A percentile compares a stretch with the other conserved stretches of the same genome.
These are phyloP conservation scores for Amanita muscaria DNA, from an alignment of 768 basidiomycete genomes.

Conservation along the genomic window DNA sequence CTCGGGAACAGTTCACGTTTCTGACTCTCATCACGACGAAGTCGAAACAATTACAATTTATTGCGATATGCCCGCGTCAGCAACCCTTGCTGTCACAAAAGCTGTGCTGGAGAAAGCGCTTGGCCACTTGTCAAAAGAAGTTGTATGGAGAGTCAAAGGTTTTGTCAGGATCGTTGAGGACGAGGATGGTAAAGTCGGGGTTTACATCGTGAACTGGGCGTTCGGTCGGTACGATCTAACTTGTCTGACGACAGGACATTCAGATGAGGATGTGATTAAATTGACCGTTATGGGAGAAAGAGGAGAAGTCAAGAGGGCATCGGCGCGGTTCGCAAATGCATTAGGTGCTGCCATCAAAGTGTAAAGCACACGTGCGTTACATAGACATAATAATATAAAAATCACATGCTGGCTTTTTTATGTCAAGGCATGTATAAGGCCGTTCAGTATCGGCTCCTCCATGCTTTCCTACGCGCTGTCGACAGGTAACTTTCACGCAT, in stretches of 20 bases:
- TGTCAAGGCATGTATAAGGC: too few relatives aligned
- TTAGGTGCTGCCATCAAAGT: conserved; percentile 24
- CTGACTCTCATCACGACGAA: conserved; percentile 59
- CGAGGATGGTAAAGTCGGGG: conserved; percentile 12
- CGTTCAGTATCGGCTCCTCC: conserved; percentile 1
- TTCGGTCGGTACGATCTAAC: conserved; percentile 76
- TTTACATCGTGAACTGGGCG: conserved; percentile 82
- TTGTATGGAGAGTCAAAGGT: conserved; percentile 80
- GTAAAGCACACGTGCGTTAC: too few relatives aligned
- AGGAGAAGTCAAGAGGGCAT: conserved; percentile 62
- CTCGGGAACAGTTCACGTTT: conserved; percentile 18
- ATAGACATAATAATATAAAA: too few relatives aligned
- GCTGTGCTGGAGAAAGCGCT: conserved; percentile 40
- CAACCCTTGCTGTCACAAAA: conserved; percentile 20
- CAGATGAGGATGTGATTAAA: conserved; percentile 32
- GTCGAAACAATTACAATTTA: conserved; percentile 72
- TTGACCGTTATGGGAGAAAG: conserved; percentile 91
- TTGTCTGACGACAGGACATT: conserved; percentile 21
- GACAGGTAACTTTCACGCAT: conserved; percentile 23
- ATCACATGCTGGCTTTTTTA: too few relatives aligned
- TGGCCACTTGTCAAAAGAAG: conserved; percentile 49
- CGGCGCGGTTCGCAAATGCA: conserved; percentile 41
- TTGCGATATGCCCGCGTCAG: conserved; percentile 12
- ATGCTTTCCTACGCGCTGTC: conserved; percentile 42
- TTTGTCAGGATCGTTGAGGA: conserved; percentile 49